Evolutionary conservation across 495 filamentous ascomycete species (phyloP).

Genomic region (Friedmanniomyces endolithicus): DNA sequence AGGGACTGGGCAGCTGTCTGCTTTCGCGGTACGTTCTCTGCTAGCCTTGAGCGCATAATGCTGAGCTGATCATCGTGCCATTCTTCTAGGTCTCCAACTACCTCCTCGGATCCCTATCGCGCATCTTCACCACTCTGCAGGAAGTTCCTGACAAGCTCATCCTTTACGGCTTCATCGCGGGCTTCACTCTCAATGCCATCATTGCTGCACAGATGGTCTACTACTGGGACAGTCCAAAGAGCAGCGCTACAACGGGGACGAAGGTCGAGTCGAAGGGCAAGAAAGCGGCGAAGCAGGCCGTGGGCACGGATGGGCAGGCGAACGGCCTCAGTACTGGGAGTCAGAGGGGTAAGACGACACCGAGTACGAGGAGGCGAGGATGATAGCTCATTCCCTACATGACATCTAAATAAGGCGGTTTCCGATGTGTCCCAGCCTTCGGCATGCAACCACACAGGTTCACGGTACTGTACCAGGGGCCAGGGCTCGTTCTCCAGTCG

Average conservation of each 20-base stretch:
- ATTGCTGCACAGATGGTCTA: constrained; percentile 86
- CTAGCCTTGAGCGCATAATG: neutral
- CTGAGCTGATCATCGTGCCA: constrained; percentile 5
- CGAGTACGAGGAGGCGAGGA: constrained; percentile 20
- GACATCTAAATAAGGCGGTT: too few species aligned
- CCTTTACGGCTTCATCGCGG: constrained; percentile 82
- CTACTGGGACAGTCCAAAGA: constrained; percentile 77
- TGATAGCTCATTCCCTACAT: constrained; percentile 3
- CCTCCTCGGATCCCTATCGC: constrained; percentile 74
- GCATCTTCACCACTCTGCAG: constrained; percentile 93
- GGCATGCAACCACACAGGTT: too few species aligned
- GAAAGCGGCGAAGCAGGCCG: constrained; percentile 6
- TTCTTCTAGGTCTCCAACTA: constrained; percentile 83
- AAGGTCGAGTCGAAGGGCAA: constrained; percentile 14
- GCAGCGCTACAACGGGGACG: constrained; percentile 30
- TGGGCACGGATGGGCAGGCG: constrained; percentile 7
- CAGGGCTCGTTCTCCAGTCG: too few species aligned
- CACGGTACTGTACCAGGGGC: too few species aligned
- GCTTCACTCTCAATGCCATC: constrained; percentile 74
- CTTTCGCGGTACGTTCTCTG: constrained; percentile 68
- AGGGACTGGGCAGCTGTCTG: constrained; percentile 87
- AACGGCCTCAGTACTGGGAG: neutral
- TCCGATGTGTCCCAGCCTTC: too few species aligned
- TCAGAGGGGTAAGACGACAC: constrained; percentile 10
- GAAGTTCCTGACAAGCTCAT: constrained; percentile 94